Conservation (phyloP, 75 land plant species). For the Cryptomeria japonica region DNA sequence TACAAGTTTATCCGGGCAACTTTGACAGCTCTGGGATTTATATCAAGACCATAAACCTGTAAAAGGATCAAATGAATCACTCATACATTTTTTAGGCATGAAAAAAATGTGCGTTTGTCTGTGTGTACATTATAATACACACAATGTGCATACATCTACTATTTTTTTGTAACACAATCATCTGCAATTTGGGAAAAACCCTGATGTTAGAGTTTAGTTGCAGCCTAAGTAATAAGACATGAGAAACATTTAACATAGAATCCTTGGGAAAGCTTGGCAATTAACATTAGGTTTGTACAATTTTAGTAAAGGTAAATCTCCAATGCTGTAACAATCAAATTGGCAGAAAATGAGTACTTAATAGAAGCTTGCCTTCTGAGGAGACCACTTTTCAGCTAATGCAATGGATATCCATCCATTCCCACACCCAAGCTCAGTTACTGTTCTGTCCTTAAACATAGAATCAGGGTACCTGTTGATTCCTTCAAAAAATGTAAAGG, state of each 20-base stretch:
- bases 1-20: constrained; percentile 92
- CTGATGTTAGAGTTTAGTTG: background rate
- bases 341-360: background rate
- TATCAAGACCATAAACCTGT: constrained; percentile 96
- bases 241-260: background rate
- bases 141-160: background rate
- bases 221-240: background rate
- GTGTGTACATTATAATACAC: background rate
- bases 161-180: too few relatives aligned
- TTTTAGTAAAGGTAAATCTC: background rate
- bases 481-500: constrained; percentile 97
- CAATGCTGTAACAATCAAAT: constrained; percentile 3
- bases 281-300: background rate
- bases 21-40: constrained; percentile 96
- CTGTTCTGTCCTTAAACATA: constrained; percentile 82
- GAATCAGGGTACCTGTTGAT: constrained; percentile 87
- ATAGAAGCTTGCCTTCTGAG: constrained; percentile 62
- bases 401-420: constrained; percentile 99
- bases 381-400: constrained; percentile 91
- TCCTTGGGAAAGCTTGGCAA: background rate
- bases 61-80: background rate
- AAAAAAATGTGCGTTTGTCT: too few relatives aligned
- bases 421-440: constrained; percentile 95
- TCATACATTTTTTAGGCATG: background rate
- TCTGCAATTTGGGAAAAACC: background rate